Conservation (phyloP, 1,284 basidiomycete genomes). For the Sutorius eximius region DNA sequence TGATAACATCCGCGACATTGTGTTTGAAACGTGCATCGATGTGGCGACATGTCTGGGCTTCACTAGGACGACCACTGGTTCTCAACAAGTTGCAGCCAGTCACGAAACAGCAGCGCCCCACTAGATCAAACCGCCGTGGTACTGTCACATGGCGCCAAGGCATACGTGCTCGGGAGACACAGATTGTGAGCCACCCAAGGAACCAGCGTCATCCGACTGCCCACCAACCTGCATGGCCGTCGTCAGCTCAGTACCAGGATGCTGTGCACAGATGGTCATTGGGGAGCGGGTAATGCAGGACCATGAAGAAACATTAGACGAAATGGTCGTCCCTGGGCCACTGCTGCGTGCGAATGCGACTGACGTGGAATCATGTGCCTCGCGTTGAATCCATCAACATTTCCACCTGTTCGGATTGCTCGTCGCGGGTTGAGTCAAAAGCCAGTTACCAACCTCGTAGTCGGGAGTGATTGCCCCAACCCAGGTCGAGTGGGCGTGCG, state of each 20-base stretch:
- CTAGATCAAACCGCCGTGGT: neutral
- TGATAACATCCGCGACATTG: no score
- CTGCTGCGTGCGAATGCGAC: neutral
- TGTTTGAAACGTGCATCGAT: no score
- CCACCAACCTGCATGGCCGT: neutral
- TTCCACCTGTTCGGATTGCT: neutral
- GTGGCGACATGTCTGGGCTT: no score
- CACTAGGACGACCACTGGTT: no score
- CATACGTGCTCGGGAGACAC: neutral
- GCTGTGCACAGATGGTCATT: conserved; percentile 10
- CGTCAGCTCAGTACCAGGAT: conserved; percentile 5
- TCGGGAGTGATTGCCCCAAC: neutral
- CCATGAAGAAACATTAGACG: no score
- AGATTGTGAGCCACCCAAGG: conserved; percentile 10
- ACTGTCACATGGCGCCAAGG: neutral
- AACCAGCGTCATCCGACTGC: conserved; percentile 7
- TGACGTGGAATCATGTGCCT: neutral
- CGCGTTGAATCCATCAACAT: neutral
- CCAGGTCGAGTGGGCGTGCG: neutral
- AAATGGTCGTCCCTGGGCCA: neutral
- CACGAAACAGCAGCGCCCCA: neutral
- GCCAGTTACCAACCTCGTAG: no score
- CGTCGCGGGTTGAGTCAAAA: no score
- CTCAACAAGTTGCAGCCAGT: neutral
- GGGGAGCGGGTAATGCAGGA: neutral